Base-by-base conservation (phyloP, 1,284 basidiomycete species). In the Erythrobasidium hasegawianum region DNA sequence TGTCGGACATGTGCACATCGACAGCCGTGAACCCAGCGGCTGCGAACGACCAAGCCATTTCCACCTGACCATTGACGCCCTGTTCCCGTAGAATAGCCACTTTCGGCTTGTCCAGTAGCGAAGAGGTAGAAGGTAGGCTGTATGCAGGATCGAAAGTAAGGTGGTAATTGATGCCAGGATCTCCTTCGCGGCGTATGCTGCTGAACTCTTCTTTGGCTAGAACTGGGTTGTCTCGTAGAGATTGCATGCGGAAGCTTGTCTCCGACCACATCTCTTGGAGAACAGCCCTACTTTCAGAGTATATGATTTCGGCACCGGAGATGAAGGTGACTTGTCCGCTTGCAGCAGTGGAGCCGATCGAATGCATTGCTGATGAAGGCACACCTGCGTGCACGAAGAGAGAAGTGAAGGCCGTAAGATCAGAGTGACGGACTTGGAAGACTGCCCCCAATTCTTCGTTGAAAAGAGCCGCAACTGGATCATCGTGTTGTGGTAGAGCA, bases 1-100 rank as follows among this genome's bases (percentile, higher is more conserved):
- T 85, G 77, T 99, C 95, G 18, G 91, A 90, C 95, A 97, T 98
- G 80, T 98, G 95, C 2, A 98, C 90, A 75, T 99, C 96, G 66
- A 97, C 81, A 3, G 93, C 87, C 69, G 90, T 87, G 77, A 98
- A 98, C 7, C 96, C 96, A 16, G 94, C 94, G 0, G 84, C 87
- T 27, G 86, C 83, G 81, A 98, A 98, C 13, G 93, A 86, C 90
- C 91, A 98, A 0, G 90, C 96, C 95, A 99, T 97, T 81, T 99
- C 95, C 55, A 92, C 82, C 68, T 98, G 93, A 0, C 96, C 95
- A 76, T 99, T 99, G 70, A 98, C 94, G 72, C 95, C 96, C 78
- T 98, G 95, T 77, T 99, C 95, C 59, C 96, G 87, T 45, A 99
- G 83, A 71, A 99, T 93, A 33, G 93, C 95, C 18, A 99, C 91